A percentile compares a stretch with the other conserved stretches of the same genome.
phyloP scores from a whole-genome alignment of 768 basidiomycete species.

The Lactifluus volemus region DNA sequence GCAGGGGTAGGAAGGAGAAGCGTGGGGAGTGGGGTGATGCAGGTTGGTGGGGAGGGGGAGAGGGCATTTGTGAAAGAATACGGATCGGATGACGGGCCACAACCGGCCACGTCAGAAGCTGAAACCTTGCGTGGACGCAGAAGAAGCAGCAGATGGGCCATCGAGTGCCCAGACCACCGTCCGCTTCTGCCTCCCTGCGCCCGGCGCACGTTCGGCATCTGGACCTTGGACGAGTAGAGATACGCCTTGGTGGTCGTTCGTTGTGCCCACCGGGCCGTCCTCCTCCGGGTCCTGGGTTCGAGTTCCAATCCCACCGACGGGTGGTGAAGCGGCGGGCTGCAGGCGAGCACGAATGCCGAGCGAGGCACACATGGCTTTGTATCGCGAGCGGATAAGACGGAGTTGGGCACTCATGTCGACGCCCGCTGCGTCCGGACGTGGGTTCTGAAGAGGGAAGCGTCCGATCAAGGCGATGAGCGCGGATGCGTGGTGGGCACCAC shows the following conservation, averaged over 20 bases:
- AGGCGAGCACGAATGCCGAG: slow-evolving; percentile 56
- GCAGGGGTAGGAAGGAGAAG: background rate
- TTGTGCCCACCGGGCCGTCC: background rate
- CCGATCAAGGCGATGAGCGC: slow-evolving; percentile 63
- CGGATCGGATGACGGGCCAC: slow-evolving; percentile 2
- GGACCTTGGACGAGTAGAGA: background rate
- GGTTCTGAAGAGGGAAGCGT: slow-evolving; percentile 73
- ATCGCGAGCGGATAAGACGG: slow-evolving; percentile 78
- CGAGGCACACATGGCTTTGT: slow-evolving; percentile 77
- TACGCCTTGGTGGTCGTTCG: no score
- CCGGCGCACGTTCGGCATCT: background rate
- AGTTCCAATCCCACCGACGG: background rate
- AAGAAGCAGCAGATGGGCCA: background rate
- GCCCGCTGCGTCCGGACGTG: slow-evolving; percentile 41
- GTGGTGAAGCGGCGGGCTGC: slow-evolving; percentile 20
- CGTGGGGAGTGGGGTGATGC: background rate
- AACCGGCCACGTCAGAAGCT: slow-evolving; percentile 18
- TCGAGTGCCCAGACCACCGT: slow-evolving; percentile 7
- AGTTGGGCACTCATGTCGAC: slow-evolving; percentile 71
- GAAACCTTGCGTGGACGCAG: slow-evolving; percentile 10
- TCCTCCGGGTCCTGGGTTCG: background rate
- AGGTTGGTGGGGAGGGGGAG: no score
- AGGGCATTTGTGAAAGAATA: no score
- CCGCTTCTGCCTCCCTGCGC: slow-evolving; percentile 2
- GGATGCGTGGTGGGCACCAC: slow-evolving; percentile 52